phyloP scores from a whole-genome alignment of 768 basidiomycete species.

The Kwoniella shandongensis region DNA sequence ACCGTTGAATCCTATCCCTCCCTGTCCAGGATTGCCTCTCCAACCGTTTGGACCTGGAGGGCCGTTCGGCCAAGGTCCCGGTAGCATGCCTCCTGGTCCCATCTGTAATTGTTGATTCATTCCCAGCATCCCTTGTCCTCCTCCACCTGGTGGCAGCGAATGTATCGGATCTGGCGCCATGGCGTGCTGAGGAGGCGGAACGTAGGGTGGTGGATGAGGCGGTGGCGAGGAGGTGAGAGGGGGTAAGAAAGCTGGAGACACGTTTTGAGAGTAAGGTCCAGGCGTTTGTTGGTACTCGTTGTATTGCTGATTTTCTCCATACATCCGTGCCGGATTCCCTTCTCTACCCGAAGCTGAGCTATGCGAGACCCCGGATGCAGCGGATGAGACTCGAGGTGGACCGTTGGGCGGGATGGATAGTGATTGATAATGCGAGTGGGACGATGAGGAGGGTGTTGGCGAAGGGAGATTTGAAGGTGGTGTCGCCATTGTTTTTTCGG shows the following conservation, averaged over 20 bases:
- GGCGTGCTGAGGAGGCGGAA: constrained; percentile 49
- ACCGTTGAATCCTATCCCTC: constrained; percentile 8
- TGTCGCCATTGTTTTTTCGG: constrained; percentile 25
- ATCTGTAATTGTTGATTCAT: constrained; percentile 2
- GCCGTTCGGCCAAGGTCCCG: constrained; percentile 11
- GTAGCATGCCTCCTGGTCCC: constrained; percentile 5
- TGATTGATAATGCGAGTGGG: constrained; percentile 20
- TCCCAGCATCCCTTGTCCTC: constrained; percentile 9
- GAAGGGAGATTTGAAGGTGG: constrained; percentile 35
- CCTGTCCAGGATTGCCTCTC: constrained; percentile 5
- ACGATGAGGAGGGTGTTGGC: constrained; percentile 31
- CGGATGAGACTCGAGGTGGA: constrained; percentile 22
- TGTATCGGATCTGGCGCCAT: constrained; percentile 52
- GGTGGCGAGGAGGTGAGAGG: constrained; percentile 38
- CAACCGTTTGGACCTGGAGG: constrained; percentile 12
- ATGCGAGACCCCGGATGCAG: constrained; percentile 18
- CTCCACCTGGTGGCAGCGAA: constrained; percentile 12
- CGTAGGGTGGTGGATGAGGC: constrained; percentile 41
- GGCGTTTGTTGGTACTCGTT: constrained; percentile 9
- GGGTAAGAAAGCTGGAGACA: constrained; percentile 27
- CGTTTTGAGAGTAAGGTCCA: constrained; percentile 13
- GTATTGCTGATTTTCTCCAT: constrained; percentile 4
- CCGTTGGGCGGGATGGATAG: constrained; percentile 15
- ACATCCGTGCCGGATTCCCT: constrained; percentile 2
- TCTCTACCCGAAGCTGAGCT: constrained; percentile 10